Conservation (phyloP, 2,329 filamentous ascomycete genomes). For the Alternaria angustiovoidea region DNA sequence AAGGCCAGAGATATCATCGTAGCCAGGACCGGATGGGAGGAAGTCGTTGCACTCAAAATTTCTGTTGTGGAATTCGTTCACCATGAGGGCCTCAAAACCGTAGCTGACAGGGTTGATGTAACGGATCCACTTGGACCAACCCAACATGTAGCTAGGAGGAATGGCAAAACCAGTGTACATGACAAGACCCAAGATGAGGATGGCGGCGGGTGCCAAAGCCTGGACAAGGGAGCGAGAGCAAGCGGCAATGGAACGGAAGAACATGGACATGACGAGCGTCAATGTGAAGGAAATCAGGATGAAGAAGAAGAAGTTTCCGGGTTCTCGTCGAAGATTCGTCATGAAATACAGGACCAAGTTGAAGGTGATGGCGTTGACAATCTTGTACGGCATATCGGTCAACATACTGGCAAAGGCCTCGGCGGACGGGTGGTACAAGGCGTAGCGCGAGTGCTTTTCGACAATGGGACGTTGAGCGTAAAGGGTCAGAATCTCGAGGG, state of each 20-base stretch:
- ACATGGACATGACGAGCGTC: constrained; percentile 82
- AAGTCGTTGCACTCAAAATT: constrained; percentile 62
- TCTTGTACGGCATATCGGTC: constrained; percentile 83
- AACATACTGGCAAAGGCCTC: constrained; percentile 90
- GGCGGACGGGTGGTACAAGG: constrained; percentile 86
- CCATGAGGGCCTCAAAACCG: constrained; percentile 80
- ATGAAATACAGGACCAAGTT: constrained; percentile 88
- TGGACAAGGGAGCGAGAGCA: constrained; percentile 72
- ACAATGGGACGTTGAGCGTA: constrained; percentile 92
- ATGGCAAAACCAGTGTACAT: constrained; percentile 73
- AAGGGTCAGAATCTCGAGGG: constrained; percentile 83
- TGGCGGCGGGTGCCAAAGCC: constrained; percentile 64
- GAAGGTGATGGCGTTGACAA: constrained; percentile 77
- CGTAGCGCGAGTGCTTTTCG: constrained; percentile 87
- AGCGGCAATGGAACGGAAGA: constrained; percentile 83
- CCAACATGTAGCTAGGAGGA: constrained; percentile 70
- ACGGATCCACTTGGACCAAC: constrained; percentile 84
- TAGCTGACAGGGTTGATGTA: constrained; percentile 83
- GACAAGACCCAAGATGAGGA: constrained; percentile 71
- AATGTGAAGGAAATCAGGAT: constrained; percentile 76
- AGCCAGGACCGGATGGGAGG: constrained; percentile 54
- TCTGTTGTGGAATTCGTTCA: constrained; percentile 79
- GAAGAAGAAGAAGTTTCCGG: constrained; percentile 86
- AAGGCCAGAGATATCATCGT: constrained; percentile 43
- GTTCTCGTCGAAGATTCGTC: constrained; percentile 77